Conservation (phyloP, 2,329 filamentous ascomycete genomes). For the Stagonosporopsis cucurbitacearum region DNA sequence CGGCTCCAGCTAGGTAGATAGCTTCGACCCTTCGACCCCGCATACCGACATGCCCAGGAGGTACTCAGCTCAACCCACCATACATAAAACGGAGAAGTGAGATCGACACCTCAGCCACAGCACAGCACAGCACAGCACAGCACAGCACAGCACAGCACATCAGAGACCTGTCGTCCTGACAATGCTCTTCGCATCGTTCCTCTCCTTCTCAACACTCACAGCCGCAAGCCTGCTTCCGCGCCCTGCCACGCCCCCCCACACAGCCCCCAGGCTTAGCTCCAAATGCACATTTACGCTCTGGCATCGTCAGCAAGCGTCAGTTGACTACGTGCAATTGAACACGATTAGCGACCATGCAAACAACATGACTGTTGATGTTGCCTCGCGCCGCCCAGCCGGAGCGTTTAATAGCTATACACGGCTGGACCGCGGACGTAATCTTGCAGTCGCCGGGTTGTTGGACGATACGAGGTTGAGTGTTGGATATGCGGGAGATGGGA, state of each 20-base stretch:
- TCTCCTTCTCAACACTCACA: not conserved
- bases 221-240: not conserved
- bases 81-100: not conserved
- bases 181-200: not conserved
- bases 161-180: not conserved
- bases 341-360: constrained; percentile 22
- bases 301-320: constrained; percentile 20
- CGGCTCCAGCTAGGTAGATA: constrained; percentile 1
- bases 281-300: constrained; percentile 29
- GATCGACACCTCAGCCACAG: not conserved
- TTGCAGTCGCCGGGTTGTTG: constrained; percentile 21
- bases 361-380: constrained; percentile 21
- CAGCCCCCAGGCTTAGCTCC: not conserved
- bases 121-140: too few species aligned
- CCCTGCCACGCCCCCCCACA: not conserved
- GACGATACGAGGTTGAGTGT: constrained; percentile 16
- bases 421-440: constrained; percentile 8
- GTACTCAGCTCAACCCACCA: constrained; percentile 4
- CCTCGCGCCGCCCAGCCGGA: constrained; percentile 13
- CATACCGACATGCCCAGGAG: constrained; percentile 4
- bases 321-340: constrained; percentile 26
- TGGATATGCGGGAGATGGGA: not conserved
- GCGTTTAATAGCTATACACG: constrained; percentile 23
- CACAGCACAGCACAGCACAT: too few species aligned
- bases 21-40: constrained; percentile 11